Base-by-base conservation (phyloP, 305 asterid species). In the Fraxinus greggii region DNA sequence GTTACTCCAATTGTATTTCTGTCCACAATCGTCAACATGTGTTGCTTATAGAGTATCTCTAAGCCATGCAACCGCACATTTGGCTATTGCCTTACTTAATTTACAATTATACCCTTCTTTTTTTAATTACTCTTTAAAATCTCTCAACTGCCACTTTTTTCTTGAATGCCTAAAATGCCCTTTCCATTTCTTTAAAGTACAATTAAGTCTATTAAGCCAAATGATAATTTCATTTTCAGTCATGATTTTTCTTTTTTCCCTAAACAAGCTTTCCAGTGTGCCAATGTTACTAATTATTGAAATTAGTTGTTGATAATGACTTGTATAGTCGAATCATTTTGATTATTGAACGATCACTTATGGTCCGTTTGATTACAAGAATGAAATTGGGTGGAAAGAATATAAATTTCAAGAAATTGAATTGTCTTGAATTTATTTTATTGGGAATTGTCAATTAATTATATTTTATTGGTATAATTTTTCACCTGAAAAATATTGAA, bases 11-110 rank as follows among this genome's bases (percentile, higher is more conserved):
- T 33, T 33, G 36, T 33, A 33, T 33, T 33, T 33, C 5, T 33
- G 36, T 33, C 36, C 36, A 0, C 7, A 33, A 38, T 13, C 12
- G 8, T 38, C 12, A 38, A 38, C 45, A 36, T 36, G 91, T 91
- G 95, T 87, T 75, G 84, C 80, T 19, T 21, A 6, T 54, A 21
- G 26, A 76, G 83, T 36, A 51, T 54, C 35, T 73, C 77, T 56
- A 76, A 77, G 79, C 12, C 92, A 92, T 92, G 92, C 95, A 92
- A 80, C 92, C 95, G 88, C 91, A 90, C 92, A 92, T 88, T 89
- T 92, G 93, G 84, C 92, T 74, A 8, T 72, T 72, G 77, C 29
- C 21, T 33, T 7, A 72, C 73, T 36, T 29, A 59, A 26, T 54
- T 84, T 61, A 83, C 89, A 65, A 38, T 38, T 35, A 23, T 59